These are phyloP conservation scores for Saccharomycopsis oosterbeekiorum DNA, from an alignment of 805 yeast genomes.

Conservation along the genomic window DNA sequence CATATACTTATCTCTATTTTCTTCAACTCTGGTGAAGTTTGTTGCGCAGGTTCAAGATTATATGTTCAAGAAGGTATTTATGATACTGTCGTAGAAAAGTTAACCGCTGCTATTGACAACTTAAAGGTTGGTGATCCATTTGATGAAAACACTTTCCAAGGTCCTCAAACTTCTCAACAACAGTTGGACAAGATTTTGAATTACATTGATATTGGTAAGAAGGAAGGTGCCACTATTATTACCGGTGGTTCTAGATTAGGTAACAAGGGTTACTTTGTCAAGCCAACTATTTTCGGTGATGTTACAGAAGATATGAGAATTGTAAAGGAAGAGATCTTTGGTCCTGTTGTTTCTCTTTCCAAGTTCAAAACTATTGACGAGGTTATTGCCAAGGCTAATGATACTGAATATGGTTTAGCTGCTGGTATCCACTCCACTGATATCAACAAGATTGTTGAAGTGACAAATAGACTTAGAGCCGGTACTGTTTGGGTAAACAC, in stretches of 20 bases:
- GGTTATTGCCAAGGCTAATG: slow-evolving; percentile 56
- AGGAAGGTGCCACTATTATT: slow-evolving; percentile 55
- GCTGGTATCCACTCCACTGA: slow-evolving; percentile 68
- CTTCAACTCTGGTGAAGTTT: slow-evolving; percentile 75
- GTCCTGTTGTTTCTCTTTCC: slow-evolving; percentile 66
- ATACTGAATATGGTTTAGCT: slow-evolving; percentile 68
- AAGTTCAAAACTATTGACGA: slow-evolving; percentile 63
- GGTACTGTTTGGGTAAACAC: slow-evolving; percentile 80
- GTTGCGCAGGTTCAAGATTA: slow-evolving; percentile 76
- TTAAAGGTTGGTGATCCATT: slow-evolving; percentile 71
- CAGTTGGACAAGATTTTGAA: slow-evolving; percentile 62
- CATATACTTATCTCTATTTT: slow-evolving; percentile 59
- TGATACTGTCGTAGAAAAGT: slow-evolving; percentile 48
- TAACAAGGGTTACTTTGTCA: slow-evolving; percentile 58
- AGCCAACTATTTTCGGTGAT: slow-evolving; percentile 68
- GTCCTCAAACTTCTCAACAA: slow-evolving; percentile 65
- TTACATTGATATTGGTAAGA: slow-evolving; percentile 57
- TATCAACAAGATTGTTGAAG: slow-evolving; percentile 51
- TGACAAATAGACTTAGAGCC: slow-evolving; percentile 55
- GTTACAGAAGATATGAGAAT: slow-evolving; percentile 53
- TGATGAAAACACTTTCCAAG: slow-evolving; percentile 56
- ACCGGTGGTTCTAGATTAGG: slow-evolving; percentile 65
- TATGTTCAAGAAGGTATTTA: slow-evolving; percentile 65
- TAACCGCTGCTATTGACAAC: slow-evolving; percentile 46
- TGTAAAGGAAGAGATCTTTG: slow-evolving; percentile 68